Evolutionary conservation across 306 rosid species (phyloP).

Genomic region (Quercus engelmannii): DNA sequence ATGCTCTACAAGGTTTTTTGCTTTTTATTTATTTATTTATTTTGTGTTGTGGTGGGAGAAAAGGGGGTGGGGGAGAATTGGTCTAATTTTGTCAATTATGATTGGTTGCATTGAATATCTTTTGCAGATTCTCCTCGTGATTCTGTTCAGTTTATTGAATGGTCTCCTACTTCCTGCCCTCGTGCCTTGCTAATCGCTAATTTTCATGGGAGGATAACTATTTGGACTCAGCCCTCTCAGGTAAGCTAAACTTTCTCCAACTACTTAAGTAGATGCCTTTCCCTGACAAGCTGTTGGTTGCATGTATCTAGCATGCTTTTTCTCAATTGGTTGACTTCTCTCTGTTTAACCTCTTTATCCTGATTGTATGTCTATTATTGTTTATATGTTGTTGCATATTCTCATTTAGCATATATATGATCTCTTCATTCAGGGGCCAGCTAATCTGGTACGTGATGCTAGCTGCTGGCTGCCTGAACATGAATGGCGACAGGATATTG

Average conservation of each 20-base stretch:
- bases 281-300: neutral
- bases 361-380: neutral
- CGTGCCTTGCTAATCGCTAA: conserved; percentile 85
- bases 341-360: neutral
- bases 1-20: neutral
- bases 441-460: conserved; percentile 86
- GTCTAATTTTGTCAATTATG: conserved; percentile 11
- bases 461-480: conserved; percentile 91
- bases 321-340: neutral
- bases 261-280: conserved; percentile 14
- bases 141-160: conserved; percentile 97
- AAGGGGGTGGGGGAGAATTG: neutral
- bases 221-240: conserved; percentile 96
- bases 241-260: conserved; percentile 43
- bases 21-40: too few relatives aligned
- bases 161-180: conserved; percentile 92
- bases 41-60: too few relatives aligned
- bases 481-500: conserved; percentile 99
- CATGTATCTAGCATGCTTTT: too few relatives aligned
- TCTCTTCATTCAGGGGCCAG: conserved; percentile 66
- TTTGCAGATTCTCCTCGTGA: conserved; percentile 97
- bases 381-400: neutral
- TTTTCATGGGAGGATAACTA: conserved; percentile 96
- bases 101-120: conserved; percentile 23
- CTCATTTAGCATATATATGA: conserved; percentile 15